A percentile compares a stretch with the other conserved stretches of the same genome.
Conservation (phyloP, 2,329 filamentous ascomycete species). For the Aspergillus sp. region DNA sequence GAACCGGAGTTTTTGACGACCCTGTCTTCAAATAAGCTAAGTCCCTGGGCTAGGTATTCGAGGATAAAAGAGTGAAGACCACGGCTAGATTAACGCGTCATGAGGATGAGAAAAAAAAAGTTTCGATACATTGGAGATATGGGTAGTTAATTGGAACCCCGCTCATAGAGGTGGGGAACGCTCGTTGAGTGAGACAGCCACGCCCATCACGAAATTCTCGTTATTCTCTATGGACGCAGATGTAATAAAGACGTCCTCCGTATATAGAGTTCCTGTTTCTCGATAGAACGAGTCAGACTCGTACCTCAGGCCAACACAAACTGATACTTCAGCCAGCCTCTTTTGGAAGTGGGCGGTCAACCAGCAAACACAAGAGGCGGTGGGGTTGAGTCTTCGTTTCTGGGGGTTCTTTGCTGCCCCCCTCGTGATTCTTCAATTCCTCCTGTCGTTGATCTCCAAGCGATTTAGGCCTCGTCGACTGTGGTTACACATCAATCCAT, state of each 20-base stretch:
- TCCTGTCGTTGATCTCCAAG: not conserved
- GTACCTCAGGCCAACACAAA: not conserved
- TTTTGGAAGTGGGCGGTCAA: slow-evolving; percentile 1
- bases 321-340: not conserved
- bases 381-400: slow-evolving; percentile 1
- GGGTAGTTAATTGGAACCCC: not conserved
- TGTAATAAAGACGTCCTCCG: no score
- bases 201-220: not conserved
- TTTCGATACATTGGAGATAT: not conserved
- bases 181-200: not conserved
- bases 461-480: not conserved
- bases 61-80: no score
- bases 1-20: no score
- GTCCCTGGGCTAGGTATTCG: no score
- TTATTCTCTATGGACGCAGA: not conserved
- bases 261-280: not conserved
- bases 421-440: not conserved
- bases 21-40: no score
- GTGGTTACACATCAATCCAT: not conserved
- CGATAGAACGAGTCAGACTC: not conserved
- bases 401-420: not conserved
- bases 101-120: not conserved
- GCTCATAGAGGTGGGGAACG: not conserved
- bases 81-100: not conserved
- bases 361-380: slow-evolving; percentile 2